Base-by-base conservation (phyloP, 129 eudicot species). In the Cynara cardunculus region DNA sequence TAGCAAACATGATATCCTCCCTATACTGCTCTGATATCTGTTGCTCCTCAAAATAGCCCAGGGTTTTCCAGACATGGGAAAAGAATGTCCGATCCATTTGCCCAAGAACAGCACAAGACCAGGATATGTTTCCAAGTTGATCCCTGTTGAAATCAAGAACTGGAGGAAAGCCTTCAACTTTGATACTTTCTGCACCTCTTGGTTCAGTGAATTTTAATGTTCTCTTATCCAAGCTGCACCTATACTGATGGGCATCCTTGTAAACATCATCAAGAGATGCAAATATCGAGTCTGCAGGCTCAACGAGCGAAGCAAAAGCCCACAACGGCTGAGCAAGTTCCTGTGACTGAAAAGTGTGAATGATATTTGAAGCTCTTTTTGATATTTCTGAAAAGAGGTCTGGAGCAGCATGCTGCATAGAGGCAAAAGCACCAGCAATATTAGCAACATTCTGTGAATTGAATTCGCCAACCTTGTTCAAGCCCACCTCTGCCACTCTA, bases 61-160 rank as follows among this genome's bases (percentile, higher is more conserved):
- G 73, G 24, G 96, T 89, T 80, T 68, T 85, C 99, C 99, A 94
- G 7, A 92, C 81, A 85, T 86, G 79, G 65, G 66, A 74, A 71
- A 94, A 94, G 83, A 90, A 94, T 11, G 39, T 26, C 6, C 88
- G 75, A 25, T 90, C 53, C 84, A 94, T 46, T 78, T 90, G 87
- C 46, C 97, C 99, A 28, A 94, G 84, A 90, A 89, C 97, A n/a
- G 99, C 97, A 74, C 87, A 94, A 21, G 99, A 94, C 99, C 99
- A 94, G 16, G 89, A 84, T 46, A 94, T 90, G 87, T 87, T 92
- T 34, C 97, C 99, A 30, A 94, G 89, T 70, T 92, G 93, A 81
- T 90, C 91, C 76, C 96, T 85, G 76, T 83, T 86, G 62, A 90
- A 88, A 41, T 59, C 80, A 25, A 94, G 88, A 22, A 86, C 69